Evolutionary conservation across 148 eudicot species (phyloP).

Genomic region (Rhododendron kiyosumense): DNA sequence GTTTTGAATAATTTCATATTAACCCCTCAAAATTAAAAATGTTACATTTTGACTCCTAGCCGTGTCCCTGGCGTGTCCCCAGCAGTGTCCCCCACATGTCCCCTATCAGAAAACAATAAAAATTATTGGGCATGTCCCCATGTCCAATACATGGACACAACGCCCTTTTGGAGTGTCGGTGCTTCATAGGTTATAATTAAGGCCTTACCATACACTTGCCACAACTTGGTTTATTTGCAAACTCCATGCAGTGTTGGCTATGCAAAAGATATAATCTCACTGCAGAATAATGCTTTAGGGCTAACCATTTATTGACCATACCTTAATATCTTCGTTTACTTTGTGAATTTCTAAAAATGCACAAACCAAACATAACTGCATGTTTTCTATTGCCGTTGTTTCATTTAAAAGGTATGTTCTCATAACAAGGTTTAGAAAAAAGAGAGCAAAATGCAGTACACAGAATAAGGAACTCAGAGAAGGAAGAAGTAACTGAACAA

Average conservation of each 20-base stretch:
- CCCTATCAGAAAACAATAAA: too few relatives aligned
- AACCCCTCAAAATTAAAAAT: too few relatives aligned
- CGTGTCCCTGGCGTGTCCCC: too few relatives aligned
- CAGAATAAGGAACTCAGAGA: constrained; percentile 46
- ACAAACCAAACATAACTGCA: neutral
- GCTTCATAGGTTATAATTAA: neutral
- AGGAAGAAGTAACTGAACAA: constrained; percentile 90
- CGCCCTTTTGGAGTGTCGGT: too few relatives aligned
- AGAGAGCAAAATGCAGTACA: neutral
- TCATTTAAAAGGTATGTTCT: neutral
- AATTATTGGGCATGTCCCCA: too few relatives aligned
- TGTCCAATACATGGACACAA: too few relatives aligned
- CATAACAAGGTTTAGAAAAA: neutral
- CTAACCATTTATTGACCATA: neutral
- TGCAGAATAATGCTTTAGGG: neutral
- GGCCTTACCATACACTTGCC: neutral
- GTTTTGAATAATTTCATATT: too few relatives aligned
- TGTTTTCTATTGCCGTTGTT: neutral
- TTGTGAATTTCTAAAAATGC: neutral
- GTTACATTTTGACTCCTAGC: too few relatives aligned
- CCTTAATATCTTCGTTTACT: neutral
- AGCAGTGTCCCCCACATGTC: too few relatives aligned
- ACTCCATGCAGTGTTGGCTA: neutral
- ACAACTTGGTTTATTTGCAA: neutral
- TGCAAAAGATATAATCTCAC: neutral